Evolutionary conservation across 805 yeast species (phyloP).

Genomic region (Candida tallmaniae): DNA sequence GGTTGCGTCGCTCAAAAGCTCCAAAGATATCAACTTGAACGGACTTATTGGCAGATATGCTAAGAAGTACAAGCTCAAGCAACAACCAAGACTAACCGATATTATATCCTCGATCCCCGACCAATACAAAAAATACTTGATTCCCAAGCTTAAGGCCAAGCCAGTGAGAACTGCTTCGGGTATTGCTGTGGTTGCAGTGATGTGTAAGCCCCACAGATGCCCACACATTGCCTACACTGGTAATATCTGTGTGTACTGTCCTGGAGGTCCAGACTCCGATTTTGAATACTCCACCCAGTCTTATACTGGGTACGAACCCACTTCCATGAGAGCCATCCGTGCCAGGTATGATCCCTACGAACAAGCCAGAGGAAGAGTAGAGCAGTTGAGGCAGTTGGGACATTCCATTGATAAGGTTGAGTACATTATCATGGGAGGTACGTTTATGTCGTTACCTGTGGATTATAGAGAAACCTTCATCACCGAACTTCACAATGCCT

Average conservation of each 20-base stretch:
- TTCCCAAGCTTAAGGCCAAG: slow-evolving; percentile 95
- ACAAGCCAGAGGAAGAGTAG: slow-evolving; percentile 96
- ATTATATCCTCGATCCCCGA: slow-evolving; percentile 94
- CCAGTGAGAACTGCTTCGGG: slow-evolving; percentile 99
- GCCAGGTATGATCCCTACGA: slow-evolving; percentile 98
- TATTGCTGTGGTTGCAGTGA: slow-evolving; percentile 97
- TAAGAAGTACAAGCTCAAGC: slow-evolving; percentile 84
- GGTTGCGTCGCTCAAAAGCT: slow-evolving; percentile 67
- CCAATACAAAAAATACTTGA: slow-evolving; percentile 83
- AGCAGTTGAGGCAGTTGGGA: slow-evolving; percentile 90
- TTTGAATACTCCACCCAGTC: slow-evolving; percentile 98
- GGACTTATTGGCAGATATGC: slow-evolving; percentile 83
- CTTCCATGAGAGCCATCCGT: slow-evolving; percentile 98
- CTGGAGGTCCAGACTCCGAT: slow-evolving; percentile 98
- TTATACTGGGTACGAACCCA: slow-evolving; percentile 97
- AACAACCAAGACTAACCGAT: slow-evolving; percentile 93
- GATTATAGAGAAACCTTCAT: slow-evolving; percentile 89
- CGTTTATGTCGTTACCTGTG: slow-evolving; percentile 90
- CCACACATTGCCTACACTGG: slow-evolving; percentile 99
- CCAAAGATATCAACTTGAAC: slow-evolving; percentile 81
- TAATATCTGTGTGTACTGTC: slow-evolving; percentile 96
- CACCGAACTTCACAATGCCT: slow-evolving; percentile 86
- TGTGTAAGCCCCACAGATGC: slow-evolving; percentile 99
- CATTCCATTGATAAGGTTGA: slow-evolving; percentile 97
- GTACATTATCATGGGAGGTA: slow-evolving; percentile 98